These are phyloP conservation scores for Prunus dulcis DNA, from an alignment of 306 rosid species.

Conservation along the genomic window DNA sequence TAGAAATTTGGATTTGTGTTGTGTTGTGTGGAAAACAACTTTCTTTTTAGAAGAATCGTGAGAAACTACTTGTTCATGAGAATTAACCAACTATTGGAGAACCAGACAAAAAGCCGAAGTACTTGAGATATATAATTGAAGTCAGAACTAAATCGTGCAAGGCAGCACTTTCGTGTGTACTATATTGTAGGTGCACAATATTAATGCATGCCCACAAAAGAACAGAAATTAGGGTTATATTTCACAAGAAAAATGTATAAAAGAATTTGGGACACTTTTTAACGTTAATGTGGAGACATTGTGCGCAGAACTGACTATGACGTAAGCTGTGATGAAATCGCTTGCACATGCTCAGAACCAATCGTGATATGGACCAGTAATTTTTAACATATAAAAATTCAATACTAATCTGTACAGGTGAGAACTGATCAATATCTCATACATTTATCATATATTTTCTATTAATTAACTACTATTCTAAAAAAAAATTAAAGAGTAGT, in stretches of 20 bases:
- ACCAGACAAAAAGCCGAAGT: neutral
- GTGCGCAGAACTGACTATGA: slow-evolving; percentile 29
- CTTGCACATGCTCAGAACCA: neutral
- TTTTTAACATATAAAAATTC: neutral
- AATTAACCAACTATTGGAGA: too few relatives aligned
- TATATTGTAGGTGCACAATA: too few relatives aligned
- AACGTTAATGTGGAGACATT: too few relatives aligned
- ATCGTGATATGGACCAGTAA: neutral
- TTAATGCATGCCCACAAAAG: too few relatives aligned
- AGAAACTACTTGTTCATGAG: too few relatives aligned
- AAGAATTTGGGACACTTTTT: too few relatives aligned
- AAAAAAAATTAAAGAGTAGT: neutral
- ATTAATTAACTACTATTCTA: neutral
- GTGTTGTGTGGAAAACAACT: too few relatives aligned
- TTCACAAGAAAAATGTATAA: too few relatives aligned
- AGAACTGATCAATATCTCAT: neutral
- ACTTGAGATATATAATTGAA: neutral
- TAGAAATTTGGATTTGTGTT: too few relatives aligned
- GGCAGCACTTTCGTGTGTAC: slow-evolving; percentile 6
- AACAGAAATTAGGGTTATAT: too few relatives aligned
- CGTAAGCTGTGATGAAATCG: neutral
- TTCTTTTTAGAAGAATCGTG: too few relatives aligned
- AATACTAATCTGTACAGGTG: neutral
- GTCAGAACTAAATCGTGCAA: neutral
- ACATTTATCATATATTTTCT: neutral